These are phyloP conservation scores for Boechera stricta DNA, from an alignment of 345 rosid species.

Conservation along the genomic window DNA sequence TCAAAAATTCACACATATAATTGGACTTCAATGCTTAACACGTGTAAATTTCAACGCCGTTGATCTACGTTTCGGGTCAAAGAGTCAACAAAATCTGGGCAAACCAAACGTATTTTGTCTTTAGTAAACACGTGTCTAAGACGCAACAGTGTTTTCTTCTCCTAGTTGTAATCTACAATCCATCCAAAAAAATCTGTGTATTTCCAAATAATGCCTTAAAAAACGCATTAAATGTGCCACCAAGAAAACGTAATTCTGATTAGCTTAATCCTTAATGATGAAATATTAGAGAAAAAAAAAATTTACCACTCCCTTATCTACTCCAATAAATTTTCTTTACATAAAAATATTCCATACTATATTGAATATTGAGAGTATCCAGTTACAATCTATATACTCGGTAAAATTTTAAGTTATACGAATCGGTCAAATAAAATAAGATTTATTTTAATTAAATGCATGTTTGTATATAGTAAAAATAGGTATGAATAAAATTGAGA, in stretches of 20 bases:
- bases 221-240: not conserved
- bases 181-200: constrained; percentile 14
- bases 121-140: constrained; percentile 37
- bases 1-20: constrained; percentile 14
- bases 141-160: constrained; percentile 24
- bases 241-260: constrained; percentile 11
- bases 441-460: too few relatives aligned
- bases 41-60: constrained; percentile 33
- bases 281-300: not conserved
- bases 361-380: too few relatives aligned
- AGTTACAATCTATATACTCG: too few relatives aligned
- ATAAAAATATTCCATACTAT: too few relatives aligned
- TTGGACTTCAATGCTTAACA: constrained; percentile 24
- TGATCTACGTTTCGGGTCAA: constrained; percentile 29
- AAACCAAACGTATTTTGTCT: constrained; percentile 39
- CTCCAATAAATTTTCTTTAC: too few relatives aligned
- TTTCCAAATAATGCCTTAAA: not conserved
- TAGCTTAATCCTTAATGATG: not conserved
- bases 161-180: constrained; percentile 21
- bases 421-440: too few relatives aligned
- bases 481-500: too few relatives aligned
- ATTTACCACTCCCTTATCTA: not conserved
- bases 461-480: too few relatives aligned
- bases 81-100: constrained; percentile 42
- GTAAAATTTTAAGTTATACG: too few relatives aligned